Percentiles rank a stretch among this genome's conserved stretches.
Conservation (phyloP, 1,284 basidiomycete species). For the Marasmius oreades region DNA sequence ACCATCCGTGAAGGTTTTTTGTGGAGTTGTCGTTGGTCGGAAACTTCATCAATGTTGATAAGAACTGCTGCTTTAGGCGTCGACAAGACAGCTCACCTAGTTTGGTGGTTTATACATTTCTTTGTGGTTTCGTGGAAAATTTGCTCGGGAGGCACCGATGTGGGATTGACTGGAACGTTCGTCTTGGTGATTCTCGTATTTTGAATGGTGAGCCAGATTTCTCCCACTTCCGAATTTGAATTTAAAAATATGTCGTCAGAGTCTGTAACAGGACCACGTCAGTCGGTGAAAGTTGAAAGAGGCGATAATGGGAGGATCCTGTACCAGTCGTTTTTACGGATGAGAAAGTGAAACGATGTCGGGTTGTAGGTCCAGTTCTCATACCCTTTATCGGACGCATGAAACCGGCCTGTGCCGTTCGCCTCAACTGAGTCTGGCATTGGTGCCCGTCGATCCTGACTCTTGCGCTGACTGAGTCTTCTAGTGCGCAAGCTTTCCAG, state of each 20-base stretch:
- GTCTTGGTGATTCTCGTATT: background rate
- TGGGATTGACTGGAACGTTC: background rate
- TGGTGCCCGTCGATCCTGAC: background rate
- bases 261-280: too few species aligned
- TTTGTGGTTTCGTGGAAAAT: conserved; percentile 1
- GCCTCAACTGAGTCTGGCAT: background rate
- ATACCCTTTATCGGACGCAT: background rate
- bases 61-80: too few species aligned
- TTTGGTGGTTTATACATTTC: background rate
- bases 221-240: background rate
- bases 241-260: conserved; percentile 1
- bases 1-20: background rate
- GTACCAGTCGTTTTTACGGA: background rate
- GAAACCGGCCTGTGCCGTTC: background rate
- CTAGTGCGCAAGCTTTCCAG: background rate
- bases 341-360: background rate
- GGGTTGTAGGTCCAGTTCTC: background rate
- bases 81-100: background rate
- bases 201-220: background rate
- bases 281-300: too few species aligned
- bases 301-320: background rate
- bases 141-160: background rate
- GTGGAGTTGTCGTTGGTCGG: background rate
- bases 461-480: background rate
- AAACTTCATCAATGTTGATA: background rate